Conservation (phyloP, 2,329 filamentous ascomycete genomes). For the Talaromyces pinophilus region DNA sequence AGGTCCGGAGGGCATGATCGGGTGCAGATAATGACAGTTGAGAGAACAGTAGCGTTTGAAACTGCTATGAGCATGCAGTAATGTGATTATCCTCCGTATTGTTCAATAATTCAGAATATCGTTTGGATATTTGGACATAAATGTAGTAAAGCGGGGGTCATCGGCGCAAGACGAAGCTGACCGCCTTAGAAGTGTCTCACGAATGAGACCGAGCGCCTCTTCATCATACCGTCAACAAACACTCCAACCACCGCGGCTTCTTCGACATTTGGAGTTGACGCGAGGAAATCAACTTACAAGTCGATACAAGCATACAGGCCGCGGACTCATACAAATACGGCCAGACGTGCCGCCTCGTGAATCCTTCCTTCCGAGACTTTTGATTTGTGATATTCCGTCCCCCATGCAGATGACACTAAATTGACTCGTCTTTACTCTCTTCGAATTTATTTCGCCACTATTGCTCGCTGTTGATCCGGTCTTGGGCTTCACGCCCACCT, state of each 20-base stretch:
- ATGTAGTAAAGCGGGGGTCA: background rate
- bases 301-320: background rate
- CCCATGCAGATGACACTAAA: slow-evolving; percentile 6
- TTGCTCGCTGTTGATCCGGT: background rate
- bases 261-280: background rate
- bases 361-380: background rate
- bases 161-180: slow-evolving; percentile 9
- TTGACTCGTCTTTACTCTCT: background rate
- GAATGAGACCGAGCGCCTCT: slow-evolving; percentile 2
- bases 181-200: slow-evolving; percentile 22
- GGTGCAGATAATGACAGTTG: background rate
- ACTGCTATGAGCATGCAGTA: background rate
- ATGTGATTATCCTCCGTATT: background rate
- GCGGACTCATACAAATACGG: background rate
- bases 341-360: background rate
- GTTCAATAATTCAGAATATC: background rate
- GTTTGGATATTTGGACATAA: background rate
- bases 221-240: slow-evolving; percentile 7
- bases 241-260: background rate
- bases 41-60: too few species aligned
- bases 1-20: background rate
- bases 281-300: background rate
- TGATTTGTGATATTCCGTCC: background rate
- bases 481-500: background rate
- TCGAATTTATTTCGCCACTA: slow-evolving; percentile 12